Percentiles rank a stretch among this genome's conserved stretches.
These are phyloP conservation scores for Pseudogymnoascus sp. DNA, from an alignment of 2,329 filamentous ascomycete genomes.

Conservation along the genomic window DNA sequence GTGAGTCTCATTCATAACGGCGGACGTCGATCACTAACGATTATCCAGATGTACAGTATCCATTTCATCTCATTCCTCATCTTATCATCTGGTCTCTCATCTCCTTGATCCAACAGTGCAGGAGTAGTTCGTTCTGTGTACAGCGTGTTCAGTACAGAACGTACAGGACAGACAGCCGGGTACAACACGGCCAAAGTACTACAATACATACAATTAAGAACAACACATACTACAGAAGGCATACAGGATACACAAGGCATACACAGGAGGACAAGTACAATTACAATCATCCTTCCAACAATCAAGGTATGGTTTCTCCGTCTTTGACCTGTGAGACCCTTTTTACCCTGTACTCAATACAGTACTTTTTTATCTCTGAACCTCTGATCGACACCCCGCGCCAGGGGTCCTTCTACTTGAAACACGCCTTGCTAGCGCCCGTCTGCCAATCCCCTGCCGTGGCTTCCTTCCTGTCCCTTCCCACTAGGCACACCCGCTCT, in stretches of 20 bases:
- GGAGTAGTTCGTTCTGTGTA: background rate
- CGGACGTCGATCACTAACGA: background rate
- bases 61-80: background rate
- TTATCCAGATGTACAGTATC: background rate
- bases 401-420: constrained; percentile 5
- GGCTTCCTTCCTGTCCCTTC: background rate
- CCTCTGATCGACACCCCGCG: constrained; percentile 1
- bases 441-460: background rate
- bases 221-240: background rate
- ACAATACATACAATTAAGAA: background rate
- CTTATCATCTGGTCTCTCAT: background rate
- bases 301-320: background rate
- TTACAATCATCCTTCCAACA: background rate
- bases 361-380: background rate
- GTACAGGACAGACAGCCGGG: background rate
- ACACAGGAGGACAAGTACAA: background rate
- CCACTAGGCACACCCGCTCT: background rate
- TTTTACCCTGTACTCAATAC: background rate
- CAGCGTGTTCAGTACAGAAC: background rate
- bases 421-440: background rate
- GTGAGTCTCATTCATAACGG: background rate
- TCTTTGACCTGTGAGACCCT: background rate
- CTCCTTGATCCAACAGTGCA: background rate
- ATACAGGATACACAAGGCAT: background rate
- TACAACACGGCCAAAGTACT: background rate